A percentile compares a stretch with the other conserved stretches of the same genome.
Conservation (phyloP, 2,329 filamentous ascomycete species). For the Trichophyton verrucosum region DNA sequence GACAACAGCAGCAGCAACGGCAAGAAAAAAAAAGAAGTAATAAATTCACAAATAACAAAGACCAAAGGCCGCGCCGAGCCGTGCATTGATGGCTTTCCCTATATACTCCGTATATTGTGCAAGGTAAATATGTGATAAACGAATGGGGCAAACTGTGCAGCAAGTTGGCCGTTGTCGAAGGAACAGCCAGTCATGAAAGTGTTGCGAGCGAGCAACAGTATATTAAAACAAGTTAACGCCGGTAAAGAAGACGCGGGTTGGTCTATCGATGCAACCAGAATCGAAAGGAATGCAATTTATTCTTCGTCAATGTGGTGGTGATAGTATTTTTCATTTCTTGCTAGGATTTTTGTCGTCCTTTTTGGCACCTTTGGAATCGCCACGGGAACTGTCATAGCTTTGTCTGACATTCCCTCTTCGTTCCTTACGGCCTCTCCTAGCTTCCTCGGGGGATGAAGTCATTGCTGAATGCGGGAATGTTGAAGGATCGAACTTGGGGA, state of each 20-base stretch:
- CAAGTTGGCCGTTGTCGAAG: background rate
- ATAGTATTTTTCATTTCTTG: background rate
- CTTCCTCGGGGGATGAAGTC: background rate
- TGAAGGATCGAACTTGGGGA: slow-evolving; percentile 1
- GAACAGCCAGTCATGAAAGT: too few species aligned
- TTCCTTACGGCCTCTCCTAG: background rate
- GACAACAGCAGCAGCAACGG: background rate
- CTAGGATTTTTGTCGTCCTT: background rate
- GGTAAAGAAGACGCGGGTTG: background rate
- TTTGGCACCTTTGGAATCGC: background rate
- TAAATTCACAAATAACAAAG: background rate
- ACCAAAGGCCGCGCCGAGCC: background rate
- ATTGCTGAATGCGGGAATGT: background rate
- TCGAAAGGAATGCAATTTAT: background rate
- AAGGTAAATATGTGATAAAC: background rate
- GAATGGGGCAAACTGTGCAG: background rate
- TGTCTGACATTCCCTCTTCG: background rate
- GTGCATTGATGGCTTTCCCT: background rate
- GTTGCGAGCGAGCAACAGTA: too few species aligned
- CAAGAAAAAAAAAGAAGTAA: background rate
- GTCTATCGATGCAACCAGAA: background rate
- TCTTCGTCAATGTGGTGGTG: background rate
- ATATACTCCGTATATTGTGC: slow-evolving; percentile 3
- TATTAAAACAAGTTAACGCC: background rate
- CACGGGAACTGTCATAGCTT: background rate